Percentiles rank a stretch among this genome's conserved stretches.
phyloP scores from a whole-genome alignment of 805 yeast genomes.

The Huiozyma sinensis region DNA sequence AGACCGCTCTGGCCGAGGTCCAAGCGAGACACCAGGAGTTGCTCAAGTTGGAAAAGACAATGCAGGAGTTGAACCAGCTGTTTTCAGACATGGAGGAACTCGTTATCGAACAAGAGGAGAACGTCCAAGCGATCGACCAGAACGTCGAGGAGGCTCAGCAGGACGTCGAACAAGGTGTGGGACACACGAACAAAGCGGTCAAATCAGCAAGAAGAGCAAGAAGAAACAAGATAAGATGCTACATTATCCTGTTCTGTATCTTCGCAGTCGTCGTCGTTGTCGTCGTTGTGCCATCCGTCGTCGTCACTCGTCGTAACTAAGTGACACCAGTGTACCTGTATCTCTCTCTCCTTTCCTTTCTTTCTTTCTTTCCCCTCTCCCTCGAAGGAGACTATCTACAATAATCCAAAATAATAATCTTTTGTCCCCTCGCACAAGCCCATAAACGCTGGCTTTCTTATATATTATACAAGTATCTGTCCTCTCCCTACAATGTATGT shows the following conservation, averaged over 20 bases:
- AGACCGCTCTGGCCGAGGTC: constrained; percentile 90
- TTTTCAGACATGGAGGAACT: constrained; percentile 94
- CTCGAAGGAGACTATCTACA: not conserved
- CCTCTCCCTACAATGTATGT: no score
- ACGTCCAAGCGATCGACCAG: constrained; percentile 71
- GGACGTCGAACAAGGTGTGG: constrained; percentile 89
- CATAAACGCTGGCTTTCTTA: no score
- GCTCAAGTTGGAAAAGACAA: constrained; percentile 86
- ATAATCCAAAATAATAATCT: not conserved
- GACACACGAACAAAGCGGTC: constrained; percentile 86
- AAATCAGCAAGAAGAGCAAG: constrained; percentile 82
- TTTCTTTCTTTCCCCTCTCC: constrained; percentile 1
- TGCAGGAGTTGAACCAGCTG: constrained; percentile 90
- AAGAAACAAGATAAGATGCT: constrained; percentile 82
- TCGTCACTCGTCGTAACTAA: constrained; percentile 19
- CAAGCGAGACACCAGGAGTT: constrained; percentile 93
- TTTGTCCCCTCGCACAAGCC: no score
- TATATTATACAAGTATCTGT: no score
- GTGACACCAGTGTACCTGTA: not conserved
- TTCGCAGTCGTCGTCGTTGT: constrained; percentile 56
- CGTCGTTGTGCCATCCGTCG: constrained; percentile 42
- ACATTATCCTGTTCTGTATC: constrained; percentile 49
- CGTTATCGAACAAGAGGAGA: constrained; percentile 90
- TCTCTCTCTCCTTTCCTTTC: not conserved
- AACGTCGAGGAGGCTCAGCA: constrained; percentile 75